Percentiles rank a stretch among this genome's conserved stretches.
Conservation (phyloP, 805 yeast genomes). For the Candida cerambycidarum region DNA sequence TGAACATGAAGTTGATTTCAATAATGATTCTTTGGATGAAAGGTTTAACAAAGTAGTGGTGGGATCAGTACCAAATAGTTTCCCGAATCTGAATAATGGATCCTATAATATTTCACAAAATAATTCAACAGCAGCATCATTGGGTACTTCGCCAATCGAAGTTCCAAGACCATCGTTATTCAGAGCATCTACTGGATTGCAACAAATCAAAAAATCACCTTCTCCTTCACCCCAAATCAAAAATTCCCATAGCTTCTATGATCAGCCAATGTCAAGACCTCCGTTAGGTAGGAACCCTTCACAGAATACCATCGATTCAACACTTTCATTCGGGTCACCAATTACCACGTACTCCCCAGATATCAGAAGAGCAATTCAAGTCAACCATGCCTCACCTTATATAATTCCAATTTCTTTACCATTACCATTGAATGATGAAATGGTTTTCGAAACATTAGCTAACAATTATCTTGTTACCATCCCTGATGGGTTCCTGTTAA, state of each 20-base stretch:
- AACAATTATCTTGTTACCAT: constrained; percentile 47
- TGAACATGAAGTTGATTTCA: constrained; percentile 12
- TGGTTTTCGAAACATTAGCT: constrained; percentile 48
- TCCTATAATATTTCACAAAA: not conserved
- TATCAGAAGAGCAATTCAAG: constrained; percentile 11
- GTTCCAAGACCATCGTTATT: constrained; percentile 13
- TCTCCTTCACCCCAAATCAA: constrained; percentile 18
- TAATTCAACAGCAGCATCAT: constrained; percentile 2
- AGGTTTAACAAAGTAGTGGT: constrained; percentile 15
- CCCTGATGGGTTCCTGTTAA: constrained; percentile 49
- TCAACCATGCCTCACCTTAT: constrained; percentile 31
- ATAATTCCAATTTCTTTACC: constrained; percentile 45
- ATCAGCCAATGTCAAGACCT: constrained; percentile 23
- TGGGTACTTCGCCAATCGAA: constrained; percentile 14
- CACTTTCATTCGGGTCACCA: constrained; percentile 19
- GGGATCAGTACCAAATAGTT: constrained; percentile 14
- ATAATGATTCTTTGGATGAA: constrained; percentile 11
- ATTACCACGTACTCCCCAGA: constrained; percentile 8
- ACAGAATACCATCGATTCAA: constrained; percentile 36
- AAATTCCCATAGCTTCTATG: constrained; percentile 14
- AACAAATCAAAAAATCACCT: constrained; percentile 5
- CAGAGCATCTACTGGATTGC: constrained; percentile 15
- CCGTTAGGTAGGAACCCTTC: constrained; percentile 33
- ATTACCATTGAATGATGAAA: constrained; percentile 41
- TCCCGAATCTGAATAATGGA: constrained; percentile 4